These are phyloP conservation scores for Annulohypoxylon bovei DNA, from an alignment of 495 filamentous ascomycete species.

Conservation along the genomic window DNA sequence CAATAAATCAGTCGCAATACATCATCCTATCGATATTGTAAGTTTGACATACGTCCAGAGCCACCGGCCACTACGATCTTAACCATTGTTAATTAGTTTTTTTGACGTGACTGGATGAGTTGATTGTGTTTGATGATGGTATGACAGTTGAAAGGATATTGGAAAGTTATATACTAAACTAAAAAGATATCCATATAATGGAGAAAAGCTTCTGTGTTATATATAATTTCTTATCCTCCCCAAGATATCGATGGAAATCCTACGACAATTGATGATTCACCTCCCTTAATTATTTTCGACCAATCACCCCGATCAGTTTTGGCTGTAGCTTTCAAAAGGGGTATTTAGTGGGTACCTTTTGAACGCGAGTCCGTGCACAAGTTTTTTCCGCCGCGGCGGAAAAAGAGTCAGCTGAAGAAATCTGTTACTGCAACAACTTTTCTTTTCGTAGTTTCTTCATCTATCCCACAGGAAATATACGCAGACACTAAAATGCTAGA, in stretches of 20 bases:
- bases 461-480: not conserved
- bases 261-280: too few species aligned
- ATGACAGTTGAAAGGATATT: too few species aligned
- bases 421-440: not conserved
- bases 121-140: too few species aligned
- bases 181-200: too few species aligned
- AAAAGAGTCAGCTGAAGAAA: not conserved
- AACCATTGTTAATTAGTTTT: too few species aligned
- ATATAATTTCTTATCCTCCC: not conserved
- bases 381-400: conserved; percentile 26
- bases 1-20: conserved; percentile 9
- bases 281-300: not conserved
- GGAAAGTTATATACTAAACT: too few species aligned
- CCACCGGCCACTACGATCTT: conserved; percentile 66
- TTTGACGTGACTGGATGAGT: too few species aligned
- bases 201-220: not conserved
- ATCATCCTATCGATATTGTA: not conserved
- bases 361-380: not conserved
- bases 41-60: conserved; percentile 55
- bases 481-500: not conserved
- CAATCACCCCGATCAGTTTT: not conserved
- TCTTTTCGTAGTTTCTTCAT: not conserved
- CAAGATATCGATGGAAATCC: not conserved
- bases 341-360: not conserved
- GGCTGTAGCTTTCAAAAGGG: too few species aligned